A percentile compares a stretch with the other conserved stretches of the same genome.
phyloP scores from a whole-genome alignment of 345 rosid species.

The Melaleuca alternifolia region DNA sequence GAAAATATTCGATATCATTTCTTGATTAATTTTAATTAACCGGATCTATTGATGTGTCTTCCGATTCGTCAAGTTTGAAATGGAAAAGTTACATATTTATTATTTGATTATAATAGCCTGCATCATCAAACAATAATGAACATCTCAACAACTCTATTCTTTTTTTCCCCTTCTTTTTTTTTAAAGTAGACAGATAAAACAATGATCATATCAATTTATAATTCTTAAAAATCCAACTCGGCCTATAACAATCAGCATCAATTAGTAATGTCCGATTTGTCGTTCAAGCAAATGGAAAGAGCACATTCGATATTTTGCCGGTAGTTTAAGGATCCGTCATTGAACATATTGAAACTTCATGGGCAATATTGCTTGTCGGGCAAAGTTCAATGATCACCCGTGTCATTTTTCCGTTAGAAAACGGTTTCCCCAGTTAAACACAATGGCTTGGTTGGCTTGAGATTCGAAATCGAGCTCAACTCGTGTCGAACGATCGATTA shows the following conservation, averaged over 20 bases:
- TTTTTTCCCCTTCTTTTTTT: too few relatives aligned
- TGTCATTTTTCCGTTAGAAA: neutral
- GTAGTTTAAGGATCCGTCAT: neutral
- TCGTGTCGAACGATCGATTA: neutral
- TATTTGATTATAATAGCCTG: too few relatives aligned
- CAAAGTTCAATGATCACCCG: neutral
- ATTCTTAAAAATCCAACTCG: neutral
- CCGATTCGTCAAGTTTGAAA: too few relatives aligned
- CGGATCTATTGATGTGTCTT: neutral
- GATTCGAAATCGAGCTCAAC: neutral
- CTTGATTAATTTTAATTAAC: too few relatives aligned
- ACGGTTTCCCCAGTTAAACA: neutral
- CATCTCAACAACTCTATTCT: neutral
- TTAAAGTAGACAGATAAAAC: too few relatives aligned
- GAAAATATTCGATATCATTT: too few relatives aligned
- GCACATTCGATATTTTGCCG: fast-evolving
- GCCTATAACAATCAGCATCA: neutral
- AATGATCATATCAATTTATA: fast-evolving
- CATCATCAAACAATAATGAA: too few relatives aligned
- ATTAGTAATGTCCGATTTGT: neutral
- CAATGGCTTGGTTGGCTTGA: fast-evolving
- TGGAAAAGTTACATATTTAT: too few relatives aligned
- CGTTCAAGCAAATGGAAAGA: neutral
- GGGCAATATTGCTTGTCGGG: too few relatives aligned
- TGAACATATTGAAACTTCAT: neutral